phyloP scores from a whole-genome alignment of 768 basidiomycete species.

The Amanita exitialis region DNA sequence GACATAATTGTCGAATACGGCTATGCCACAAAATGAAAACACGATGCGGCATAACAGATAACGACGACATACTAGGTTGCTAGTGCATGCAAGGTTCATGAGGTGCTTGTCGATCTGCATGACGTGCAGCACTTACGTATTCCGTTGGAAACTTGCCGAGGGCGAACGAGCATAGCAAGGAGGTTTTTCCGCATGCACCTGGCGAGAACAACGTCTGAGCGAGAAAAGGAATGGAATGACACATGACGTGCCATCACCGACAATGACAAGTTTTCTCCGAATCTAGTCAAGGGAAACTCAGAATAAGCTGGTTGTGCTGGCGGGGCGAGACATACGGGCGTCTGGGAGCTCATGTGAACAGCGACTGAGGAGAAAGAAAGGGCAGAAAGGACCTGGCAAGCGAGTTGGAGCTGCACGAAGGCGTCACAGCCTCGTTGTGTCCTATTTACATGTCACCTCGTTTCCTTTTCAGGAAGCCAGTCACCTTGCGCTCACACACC shows the following conservation, averaged over 20 bases:
- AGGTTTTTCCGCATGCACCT: slow-evolving; percentile 97
- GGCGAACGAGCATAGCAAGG: slow-evolving; percentile 82
- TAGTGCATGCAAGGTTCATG: slow-evolving; percentile 16
- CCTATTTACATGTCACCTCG: slow-evolving; percentile 18
- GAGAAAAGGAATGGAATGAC: slow-evolving; percentile 6
- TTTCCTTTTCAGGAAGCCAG: slow-evolving; percentile 41
- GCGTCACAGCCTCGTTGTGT: slow-evolving; percentile 20
- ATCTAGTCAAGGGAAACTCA: slow-evolving; percentile 42
- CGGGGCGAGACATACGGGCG: slow-evolving; percentile 37
- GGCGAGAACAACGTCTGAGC: slow-evolving; percentile 14
- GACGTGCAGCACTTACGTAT: slow-evolving; percentile 55
- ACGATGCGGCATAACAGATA: slow-evolving; percentile 7
- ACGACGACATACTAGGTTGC: slow-evolving; percentile 45
- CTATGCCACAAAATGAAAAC: slow-evolving; percentile 26
- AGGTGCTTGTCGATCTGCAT: slow-evolving; percentile 7
- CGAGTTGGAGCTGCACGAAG: too few species aligned
- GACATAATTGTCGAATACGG: slow-evolving; percentile 97
- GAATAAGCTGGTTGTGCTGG: slow-evolving; percentile 1
- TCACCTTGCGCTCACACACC: slow-evolving; percentile 35
- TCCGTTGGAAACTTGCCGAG: slow-evolving; percentile 93
- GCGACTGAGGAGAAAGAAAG: slow-evolving; percentile 4
- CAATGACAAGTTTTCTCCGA: slow-evolving; percentile 90
- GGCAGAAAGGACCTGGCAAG: slow-evolving; percentile 2
- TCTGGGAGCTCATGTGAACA: slow-evolving; percentile 37
- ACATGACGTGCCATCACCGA: slow-evolving; percentile 77